Evolutionary conservation across 768 basidiomycete species (phyloP).

Genomic region (Xerocomus potaroensis): DNA sequence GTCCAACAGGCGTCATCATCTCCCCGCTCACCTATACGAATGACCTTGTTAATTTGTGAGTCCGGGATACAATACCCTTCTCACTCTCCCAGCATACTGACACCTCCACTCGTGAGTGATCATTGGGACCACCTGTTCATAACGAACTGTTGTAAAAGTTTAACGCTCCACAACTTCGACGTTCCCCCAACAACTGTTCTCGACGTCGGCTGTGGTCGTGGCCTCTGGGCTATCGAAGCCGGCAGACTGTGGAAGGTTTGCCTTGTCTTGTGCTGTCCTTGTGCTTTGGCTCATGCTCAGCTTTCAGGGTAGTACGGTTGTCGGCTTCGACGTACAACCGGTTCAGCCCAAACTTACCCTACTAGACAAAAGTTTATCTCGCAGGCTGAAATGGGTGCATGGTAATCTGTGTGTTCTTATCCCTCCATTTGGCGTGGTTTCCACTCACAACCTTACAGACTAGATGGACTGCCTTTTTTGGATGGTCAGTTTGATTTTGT

Average conservation of each 20-base stretch:
- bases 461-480: constrained; percentile 61
- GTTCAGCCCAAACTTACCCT: constrained; percentile 48
- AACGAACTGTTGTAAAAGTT: constrained; percentile 40
- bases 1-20: constrained; percentile 46
- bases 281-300: neutral
- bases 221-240: constrained; percentile 68
- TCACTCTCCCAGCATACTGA: constrained; percentile 1
- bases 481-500: constrained; percentile 60
- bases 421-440: neutral
- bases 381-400: constrained; percentile 60
- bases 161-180: constrained; percentile 54
- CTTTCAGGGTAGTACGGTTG: constrained; percentile 46
- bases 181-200: constrained; percentile 50
- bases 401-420: constrained; percentile 51
- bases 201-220: constrained; percentile 69
- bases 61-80: constrained; percentile 9
- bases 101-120: constrained; percentile 40
- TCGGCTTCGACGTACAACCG: constrained; percentile 55
- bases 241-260: constrained; percentile 63
- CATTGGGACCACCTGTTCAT: constrained; percentile 71
- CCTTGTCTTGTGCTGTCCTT: neutral
- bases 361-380: constrained; percentile 38
- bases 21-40: constrained; percentile 52
- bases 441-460: constrained; percentile 35
- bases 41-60: constrained; percentile 53